Evolutionary conservation across 2,329 filamentous ascomycete species (phyloP).

Genomic region (Myotisia sp.): DNA sequence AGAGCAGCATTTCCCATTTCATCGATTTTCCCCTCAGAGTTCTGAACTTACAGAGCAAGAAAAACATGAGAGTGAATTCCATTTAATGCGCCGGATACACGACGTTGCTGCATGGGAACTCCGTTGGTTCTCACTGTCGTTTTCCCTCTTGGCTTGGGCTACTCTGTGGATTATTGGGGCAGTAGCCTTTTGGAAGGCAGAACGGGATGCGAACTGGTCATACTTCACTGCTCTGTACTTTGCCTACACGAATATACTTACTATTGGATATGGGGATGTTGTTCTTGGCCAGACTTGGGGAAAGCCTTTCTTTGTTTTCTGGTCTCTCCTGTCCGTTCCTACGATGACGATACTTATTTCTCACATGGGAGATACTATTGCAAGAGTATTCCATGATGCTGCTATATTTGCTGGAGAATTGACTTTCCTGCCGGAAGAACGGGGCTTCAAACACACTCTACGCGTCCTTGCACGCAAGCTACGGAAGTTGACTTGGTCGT

Average conservation of each 20-base stretch:
- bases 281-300: constrained; percentile 22
- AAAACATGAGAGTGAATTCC: constrained; percentile 25
- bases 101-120: constrained; percentile 27
- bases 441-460: constrained; percentile 20
- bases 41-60: constrained; percentile 14
- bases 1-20: constrained; percentile 6
- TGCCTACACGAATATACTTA: constrained; percentile 25
- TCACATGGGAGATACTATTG: constrained; percentile 27
- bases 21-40: not conserved
- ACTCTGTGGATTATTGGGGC: constrained; percentile 32
- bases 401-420: constrained; percentile 42
- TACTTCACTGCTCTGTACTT: constrained; percentile 29
- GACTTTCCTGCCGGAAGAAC: constrained; percentile 40
- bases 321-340: constrained; percentile 28
- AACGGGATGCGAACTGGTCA: constrained; percentile 20
- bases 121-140: constrained; percentile 28
- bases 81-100: constrained; percentile 35
- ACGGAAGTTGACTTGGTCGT: constrained; percentile 13
- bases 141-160: constrained; percentile 27
- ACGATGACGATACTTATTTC: constrained; percentile 29
- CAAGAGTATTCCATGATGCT: constrained; percentile 40
- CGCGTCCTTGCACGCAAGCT: constrained; percentile 8
- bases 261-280: constrained; percentile 29
- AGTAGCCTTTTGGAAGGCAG: constrained; percentile 24
- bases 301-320: constrained; percentile 28